Evolutionary conservation across 768 basidiomycete species (phyloP).

Genomic region (Rossbeevera mucosa): DNA sequence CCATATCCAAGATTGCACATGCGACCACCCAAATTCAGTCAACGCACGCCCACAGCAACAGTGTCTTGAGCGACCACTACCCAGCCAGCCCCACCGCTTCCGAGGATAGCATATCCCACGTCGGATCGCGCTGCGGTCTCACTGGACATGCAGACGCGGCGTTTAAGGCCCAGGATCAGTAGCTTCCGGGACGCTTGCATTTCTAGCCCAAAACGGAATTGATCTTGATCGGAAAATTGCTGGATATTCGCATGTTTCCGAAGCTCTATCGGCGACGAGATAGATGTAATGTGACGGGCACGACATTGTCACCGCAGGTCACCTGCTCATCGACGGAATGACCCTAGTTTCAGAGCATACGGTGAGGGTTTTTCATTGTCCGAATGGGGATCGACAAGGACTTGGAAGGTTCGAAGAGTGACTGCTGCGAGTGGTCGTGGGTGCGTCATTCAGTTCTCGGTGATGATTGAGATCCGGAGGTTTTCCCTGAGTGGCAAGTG

Average conservation of each 20-base stretch:
- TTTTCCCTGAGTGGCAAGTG: neutral
- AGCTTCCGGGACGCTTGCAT: neutral
- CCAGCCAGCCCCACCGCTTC: neutral
- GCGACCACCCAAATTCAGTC: neutral
- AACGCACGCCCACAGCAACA: neutral
- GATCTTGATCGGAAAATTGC: slow-evolving; percentile 2
- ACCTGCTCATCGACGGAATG: neutral
- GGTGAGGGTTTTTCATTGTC: neutral
- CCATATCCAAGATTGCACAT: neutral
- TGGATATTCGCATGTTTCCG: neutral
- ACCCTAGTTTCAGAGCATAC: slow-evolving; percentile 8
- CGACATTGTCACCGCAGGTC: neutral
- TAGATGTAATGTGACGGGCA: neutral
- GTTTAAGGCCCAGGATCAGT: neutral
- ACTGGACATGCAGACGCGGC: neutral
- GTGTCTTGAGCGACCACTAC: neutral
- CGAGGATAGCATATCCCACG: neutral
- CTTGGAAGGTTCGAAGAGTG: neutral
- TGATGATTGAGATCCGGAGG: neutral
- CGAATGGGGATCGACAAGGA: slow-evolving; percentile 4
- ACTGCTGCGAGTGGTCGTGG: neutral
- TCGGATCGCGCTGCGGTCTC: neutral
- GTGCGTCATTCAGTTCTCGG: slow-evolving; percentile 1
- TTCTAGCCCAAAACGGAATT: neutral
- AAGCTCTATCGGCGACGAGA: slow-evolving; percentile 2